Evolutionary conservation across 164 flowering plant genomes (phyloP), one percentile per base, ranked within the genome.

Genomic region (Akebia trifoliata): DNA sequence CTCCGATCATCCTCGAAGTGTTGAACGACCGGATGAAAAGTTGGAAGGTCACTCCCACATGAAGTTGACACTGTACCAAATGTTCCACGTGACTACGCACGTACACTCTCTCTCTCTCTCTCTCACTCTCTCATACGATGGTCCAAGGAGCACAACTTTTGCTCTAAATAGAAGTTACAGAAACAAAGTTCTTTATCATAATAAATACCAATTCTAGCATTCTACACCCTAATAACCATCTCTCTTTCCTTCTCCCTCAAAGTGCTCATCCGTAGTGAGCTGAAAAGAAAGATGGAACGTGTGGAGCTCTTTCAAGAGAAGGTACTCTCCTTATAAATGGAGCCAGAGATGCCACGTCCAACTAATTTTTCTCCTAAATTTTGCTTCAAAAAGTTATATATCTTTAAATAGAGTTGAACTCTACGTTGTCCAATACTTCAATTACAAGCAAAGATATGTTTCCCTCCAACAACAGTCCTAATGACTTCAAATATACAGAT

Each of bases 361-460:
- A 11, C 24, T 34, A 28, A 21, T n/a, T 34, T 40, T 26, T 56
- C 24, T n/a, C n/a, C n/a, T n/a, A n/a, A 15, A 31, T 42, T 42
- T 29, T 42, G 10, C 32, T 28, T 28, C 18, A 26, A 26, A 1
- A 20, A 4, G 20, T 8, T 49, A 4, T n/a, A 12, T 6, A 1
- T 18, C 24, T 49, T 15, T 21, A 25, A 12, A 21, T 0, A 46
- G 4, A 12, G n/a, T 18, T 8, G 22, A n/a, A 26, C 39, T 38
- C 40, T 40, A 56, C 54, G 34, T 49, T 52, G 43, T 54, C 17
- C 32, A 24, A 62, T 70, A 65, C 65, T n/a, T n/a, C n/a, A 68
- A 60, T 61, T 36, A 26, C 45, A 15, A 20, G 30, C 51, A 37
- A 40, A 44, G 56, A 21, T n/a, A 76, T 76, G 72, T 74, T 74